Percentiles rank a stretch among this genome's conserved stretches.
Conservation (phyloP, 2,329 filamentous ascomycete species). For the Didymella pomorum region DNA sequence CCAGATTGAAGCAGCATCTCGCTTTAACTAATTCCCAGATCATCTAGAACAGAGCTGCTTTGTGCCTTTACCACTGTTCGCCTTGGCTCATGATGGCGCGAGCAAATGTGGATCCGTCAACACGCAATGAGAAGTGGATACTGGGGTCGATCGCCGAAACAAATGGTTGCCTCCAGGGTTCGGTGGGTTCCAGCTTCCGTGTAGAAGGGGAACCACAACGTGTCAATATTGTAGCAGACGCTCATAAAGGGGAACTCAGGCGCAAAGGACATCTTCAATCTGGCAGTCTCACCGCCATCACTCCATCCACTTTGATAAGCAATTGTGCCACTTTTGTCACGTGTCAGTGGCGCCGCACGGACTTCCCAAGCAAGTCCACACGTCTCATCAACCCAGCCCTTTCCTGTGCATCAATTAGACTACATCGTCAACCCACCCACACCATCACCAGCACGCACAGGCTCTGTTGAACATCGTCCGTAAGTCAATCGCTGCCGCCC, state of each 20-base stretch:
- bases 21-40: background rate
- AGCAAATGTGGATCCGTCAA: constrained; percentile 32
- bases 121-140: constrained; percentile 32
- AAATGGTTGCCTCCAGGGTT: constrained; percentile 39
- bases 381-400: constrained; percentile 51
- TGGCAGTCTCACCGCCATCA: constrained; percentile 32
- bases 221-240: constrained; percentile 37
- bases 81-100: constrained; percentile 20
- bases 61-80: constrained; percentile 1
- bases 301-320: constrained; percentile 32
- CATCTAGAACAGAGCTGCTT: background rate
- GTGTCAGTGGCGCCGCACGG: constrained; percentile 40
- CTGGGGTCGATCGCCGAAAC: constrained; percentile 36
- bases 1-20: background rate
- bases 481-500: constrained; percentile 42
- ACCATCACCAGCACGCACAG: constrained; percentile 47
- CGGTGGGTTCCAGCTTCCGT: constrained; percentile 28
- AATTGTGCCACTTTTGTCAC: constrained; percentile 38
- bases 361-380: constrained; percentile 32
- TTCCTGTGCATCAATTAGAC: constrained; percentile 52
- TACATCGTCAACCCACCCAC: constrained; percentile 46
- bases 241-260: constrained; percentile 31
- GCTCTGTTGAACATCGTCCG: constrained; percentile 47
- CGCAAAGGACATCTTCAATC: constrained; percentile 5
- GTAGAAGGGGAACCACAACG: constrained; percentile 38